Base-by-base conservation (phyloP, 169 alveolate species). In the Hepatocystis sp. region DNA sequence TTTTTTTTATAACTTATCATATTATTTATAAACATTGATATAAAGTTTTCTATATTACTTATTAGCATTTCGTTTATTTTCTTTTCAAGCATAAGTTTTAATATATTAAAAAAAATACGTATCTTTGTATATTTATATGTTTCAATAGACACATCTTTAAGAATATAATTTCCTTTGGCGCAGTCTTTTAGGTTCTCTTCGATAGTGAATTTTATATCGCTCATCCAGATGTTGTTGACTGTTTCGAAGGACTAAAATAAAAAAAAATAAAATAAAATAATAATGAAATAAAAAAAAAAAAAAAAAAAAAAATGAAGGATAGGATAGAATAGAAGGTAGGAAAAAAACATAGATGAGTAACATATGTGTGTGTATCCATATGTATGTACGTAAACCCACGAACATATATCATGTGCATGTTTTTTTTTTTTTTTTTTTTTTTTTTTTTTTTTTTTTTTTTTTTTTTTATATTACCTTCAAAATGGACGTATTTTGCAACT, bases 181-280 rank as follows among this genome's bases (percentile, higher is more conserved):
- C 86, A 71, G 25, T 71, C 34, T 39, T 71, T 71, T 63, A 71
- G 47, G 78, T 71, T 71, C 2, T 71, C 86, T 51, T 71, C 86
- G 2, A 71, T 71, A 15, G 61, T 71, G 28, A 36, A 44, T 63
- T 71, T 71, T 17, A 71, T 71, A 53, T 71, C 86, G 39, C 46
- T 52, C 86, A 71, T 71, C 86, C 86, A 71, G 51, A 52, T 49
- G 36, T 44, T 71, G 56, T 71, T 71, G n/a, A 71, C 86, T 4
- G 53, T 61, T 27, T 71, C 86, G 58, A 71, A 71, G 36, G 86
- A 71, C 86, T 53, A n/a, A n/a, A n/a, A n/a, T n/a, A n/a, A n/a
- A n/a, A n/a, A n/a, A n/a, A n/a, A n/a, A n/a, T n/a, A n/a, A n/a
- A n/a, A n/a, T n/a, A n/a, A n/a, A n/a, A n/a, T n/a, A n/a, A n/a